Evolutionary conservation across 106 monocot species (phyloP).

Genomic region (Dendrobium officinale): DNA sequence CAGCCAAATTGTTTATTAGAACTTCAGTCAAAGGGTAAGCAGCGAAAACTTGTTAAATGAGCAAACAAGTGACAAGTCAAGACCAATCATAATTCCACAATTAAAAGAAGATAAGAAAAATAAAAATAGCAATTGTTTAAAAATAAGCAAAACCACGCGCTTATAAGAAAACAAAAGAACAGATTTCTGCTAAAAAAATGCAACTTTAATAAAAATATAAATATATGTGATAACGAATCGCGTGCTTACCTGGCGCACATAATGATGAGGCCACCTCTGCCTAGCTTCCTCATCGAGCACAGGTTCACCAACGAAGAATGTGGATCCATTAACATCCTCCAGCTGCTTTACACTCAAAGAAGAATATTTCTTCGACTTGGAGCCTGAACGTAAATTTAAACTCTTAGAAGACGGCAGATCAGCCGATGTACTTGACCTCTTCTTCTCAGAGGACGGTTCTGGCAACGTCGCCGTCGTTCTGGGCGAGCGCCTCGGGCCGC

Average conservation of each 20-base stretch:
- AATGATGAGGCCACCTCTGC: constrained; percentile 65
- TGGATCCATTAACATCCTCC: constrained; percentile 10
- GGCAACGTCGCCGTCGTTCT: not conserved
- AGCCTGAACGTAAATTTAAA: too few relatives aligned
- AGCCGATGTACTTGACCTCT: not conserved
- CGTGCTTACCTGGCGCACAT: constrained; percentile 37
- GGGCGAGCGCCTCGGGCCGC: not conserved
- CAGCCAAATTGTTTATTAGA: not conserved
- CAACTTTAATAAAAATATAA: not conserved
- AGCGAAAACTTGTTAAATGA: too few relatives aligned
- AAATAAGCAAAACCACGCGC: too few relatives aligned
- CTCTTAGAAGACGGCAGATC: not conserved
- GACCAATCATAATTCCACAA: too few relatives aligned
- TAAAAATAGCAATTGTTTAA: too few relatives aligned
- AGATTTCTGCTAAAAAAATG: too few relatives aligned
- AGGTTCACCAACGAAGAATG: constrained; percentile 62
- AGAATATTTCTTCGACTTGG: not conserved
- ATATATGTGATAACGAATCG: not conserved
- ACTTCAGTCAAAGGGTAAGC: too few relatives aligned
- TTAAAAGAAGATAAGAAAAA: too few relatives aligned
- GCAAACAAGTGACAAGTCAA: too few relatives aligned
- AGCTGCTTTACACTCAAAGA: not conserved
- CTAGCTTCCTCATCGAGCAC: constrained; percentile 68
- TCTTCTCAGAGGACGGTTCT: not conserved
- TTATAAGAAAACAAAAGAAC: too few relatives aligned